These are phyloP conservation scores for Leonotis leonurus DNA, from an alignment of 257 asterid species.

Conservation along the genomic window DNA sequence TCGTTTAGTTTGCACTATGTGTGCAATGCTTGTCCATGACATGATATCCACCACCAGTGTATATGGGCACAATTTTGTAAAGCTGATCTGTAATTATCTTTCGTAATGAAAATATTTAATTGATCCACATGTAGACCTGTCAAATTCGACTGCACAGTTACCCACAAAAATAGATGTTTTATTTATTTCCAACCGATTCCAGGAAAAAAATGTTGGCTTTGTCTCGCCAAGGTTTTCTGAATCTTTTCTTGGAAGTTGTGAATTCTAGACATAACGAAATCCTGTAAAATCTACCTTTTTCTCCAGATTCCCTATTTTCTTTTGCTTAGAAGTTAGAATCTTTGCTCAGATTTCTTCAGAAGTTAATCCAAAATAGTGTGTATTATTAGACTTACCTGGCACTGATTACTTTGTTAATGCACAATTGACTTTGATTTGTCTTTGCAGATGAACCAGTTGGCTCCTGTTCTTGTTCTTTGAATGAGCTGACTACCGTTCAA, in stretches of 20 bases:
- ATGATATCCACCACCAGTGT: not conserved
- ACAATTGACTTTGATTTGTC: constrained; percentile 21
- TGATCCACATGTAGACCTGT: not conserved
- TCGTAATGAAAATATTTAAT: not conserved
- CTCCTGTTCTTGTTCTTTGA: constrained; percentile 51
- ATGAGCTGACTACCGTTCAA: constrained; percentile 38
- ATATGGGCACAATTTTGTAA: not conserved
- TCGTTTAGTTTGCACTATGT: not conserved
- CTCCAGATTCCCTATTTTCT: not conserved
- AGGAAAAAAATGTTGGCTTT: not conserved
- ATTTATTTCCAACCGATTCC: not conserved
- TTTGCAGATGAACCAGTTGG: constrained; percentile 69
- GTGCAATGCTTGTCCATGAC: constrained; percentile 6
- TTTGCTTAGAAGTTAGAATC: not conserved
- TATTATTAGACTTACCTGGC: not conserved
- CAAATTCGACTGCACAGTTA: not conserved
- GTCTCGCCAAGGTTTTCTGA: constrained; percentile 2
- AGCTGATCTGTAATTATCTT: constrained; percentile 6
- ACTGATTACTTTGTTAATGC: not conserved
- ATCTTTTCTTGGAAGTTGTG: not conserved
- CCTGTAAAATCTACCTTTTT: constrained; percentile 4
- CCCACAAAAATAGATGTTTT: not conserved
- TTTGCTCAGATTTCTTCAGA: constrained; percentile 7
- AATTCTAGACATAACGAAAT: not conserved
- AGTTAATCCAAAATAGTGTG: not conserved